Conservation (phyloP, 139 green algal genomes). For the Tetradesmus lagerheimii region DNA sequence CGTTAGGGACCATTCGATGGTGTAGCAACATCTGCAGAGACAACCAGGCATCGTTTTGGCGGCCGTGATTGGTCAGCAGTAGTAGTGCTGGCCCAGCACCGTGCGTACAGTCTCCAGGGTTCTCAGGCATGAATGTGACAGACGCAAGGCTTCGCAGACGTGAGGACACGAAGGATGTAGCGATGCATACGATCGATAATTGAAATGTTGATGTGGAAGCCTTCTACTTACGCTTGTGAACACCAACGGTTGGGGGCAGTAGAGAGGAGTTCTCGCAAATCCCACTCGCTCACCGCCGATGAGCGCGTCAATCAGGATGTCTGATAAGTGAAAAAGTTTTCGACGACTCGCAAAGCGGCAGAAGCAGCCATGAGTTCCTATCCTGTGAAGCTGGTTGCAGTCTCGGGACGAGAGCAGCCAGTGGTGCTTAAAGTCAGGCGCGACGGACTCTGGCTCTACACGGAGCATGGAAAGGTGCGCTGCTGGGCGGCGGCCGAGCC, state of each 20-base stretch:
- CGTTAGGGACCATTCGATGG: neutral
- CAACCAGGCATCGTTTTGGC: no score
- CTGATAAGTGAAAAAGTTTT: no score
- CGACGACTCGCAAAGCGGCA: neutral
- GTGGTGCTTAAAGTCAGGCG: conserved; percentile 48
- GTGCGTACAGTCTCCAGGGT: neutral
- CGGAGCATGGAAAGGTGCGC: conserved; percentile 34
- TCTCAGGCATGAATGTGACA: neutral
- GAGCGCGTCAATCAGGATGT: no score
- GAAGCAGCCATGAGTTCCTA: conserved; percentile 34
- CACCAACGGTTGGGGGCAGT: neutral
- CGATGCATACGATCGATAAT: no score
- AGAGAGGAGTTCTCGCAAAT: neutral
- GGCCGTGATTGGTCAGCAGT: no score
- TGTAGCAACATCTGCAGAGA: no score
- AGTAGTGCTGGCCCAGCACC: no score
- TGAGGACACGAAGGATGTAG: no score
- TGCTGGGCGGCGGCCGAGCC: neutral
- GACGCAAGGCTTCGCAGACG: no score
- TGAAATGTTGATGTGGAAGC: no score
- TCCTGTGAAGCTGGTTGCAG: conserved; percentile 48
- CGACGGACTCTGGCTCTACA: conserved; percentile 50
- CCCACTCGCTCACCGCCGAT: no score
- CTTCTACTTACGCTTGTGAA: no score
- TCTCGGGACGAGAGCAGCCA: conserved; percentile 52